Base-by-base conservation (phyloP, 2,329 filamentous ascomycete species). In the Fusarium sterilihyphosum region DNA sequence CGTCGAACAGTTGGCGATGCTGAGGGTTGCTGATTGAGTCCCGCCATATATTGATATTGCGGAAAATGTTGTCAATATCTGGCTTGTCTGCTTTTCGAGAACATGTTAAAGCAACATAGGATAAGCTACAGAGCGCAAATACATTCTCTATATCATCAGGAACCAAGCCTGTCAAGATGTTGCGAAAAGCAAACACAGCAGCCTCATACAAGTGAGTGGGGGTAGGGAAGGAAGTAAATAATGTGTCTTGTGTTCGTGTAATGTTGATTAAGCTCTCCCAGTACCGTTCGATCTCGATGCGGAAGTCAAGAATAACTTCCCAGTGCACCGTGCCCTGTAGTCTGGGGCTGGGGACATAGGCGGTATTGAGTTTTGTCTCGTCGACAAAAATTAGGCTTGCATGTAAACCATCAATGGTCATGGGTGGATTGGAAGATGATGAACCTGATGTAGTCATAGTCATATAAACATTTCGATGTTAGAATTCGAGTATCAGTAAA, bases 1-100 rank as follows among this genome's bases (percentile, higher is more conserved):
- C 8, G 7, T 12, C 1, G 47, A 61, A 61, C 1, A 40, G 2
- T 26, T 26, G 35, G 1, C 46, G 58, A 20, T 61, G 8, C 16
- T 43, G 24, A 20, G 41, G 10, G 9, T 54, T 1, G 0, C 22
- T 3, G 18, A 61, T 43, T 17, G 14, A n/a, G 11, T 41, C 17
- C 20, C 5, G 22, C 58, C 58, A 54, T 2, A 35, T 10, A 22
- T 35, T 17, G 6, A 40, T 18, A 8, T 29, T 20, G 13, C 11
- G 8, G 3, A n/a, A 38, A 37, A 18, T 33, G 5, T 7, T 29
- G 13, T 54, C 24, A 54, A 17, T 1, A 3, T 16, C 9, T 12
- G 33, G 24, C 18, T 37, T 17, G 13, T 24, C 18, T 0, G 1
- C 4, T 29, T 6, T 35, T 7, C 2, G 33, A 3, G 37, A 40